Percentiles rank a stretch among this genome's conserved stretches.
Evolutionary conservation across 169 alveolate genomes (phyloP).

Genomic region (Cryptosporidium meleagridis): DNA sequence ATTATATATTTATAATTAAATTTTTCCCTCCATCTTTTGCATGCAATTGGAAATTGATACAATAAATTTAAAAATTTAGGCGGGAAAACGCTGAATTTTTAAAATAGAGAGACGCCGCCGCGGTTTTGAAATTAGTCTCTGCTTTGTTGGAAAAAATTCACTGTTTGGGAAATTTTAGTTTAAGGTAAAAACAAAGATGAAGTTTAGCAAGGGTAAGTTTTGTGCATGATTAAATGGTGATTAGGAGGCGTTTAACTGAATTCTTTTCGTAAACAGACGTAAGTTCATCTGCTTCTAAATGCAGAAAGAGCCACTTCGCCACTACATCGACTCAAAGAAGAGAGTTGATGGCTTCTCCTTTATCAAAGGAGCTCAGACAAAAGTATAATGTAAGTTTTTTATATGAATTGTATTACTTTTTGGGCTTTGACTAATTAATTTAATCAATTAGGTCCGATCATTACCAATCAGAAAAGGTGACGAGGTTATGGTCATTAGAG

Average conservation of each 20-base stretch:
- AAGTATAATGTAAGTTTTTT: conserved; percentile 91
- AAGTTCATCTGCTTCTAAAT: conserved; percentile 92
- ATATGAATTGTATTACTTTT: neutral
- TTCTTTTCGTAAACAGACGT: conserved; percentile 76
- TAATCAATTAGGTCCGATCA: conserved; percentile 86
- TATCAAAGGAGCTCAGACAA: conserved; percentile 95
- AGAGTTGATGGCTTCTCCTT: conserved; percentile 96
- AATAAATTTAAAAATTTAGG: neutral
- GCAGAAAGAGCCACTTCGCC: conserved; percentile 97
- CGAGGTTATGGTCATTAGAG: conserved; percentile 97
- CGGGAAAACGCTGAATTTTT: neutral
- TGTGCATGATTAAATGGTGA: neutral
- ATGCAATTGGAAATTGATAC: neutral
- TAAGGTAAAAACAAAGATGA: conserved; percentile 42
- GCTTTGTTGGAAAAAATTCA: neutral
- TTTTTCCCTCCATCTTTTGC: neutral
- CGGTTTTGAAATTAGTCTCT: conserved; percentile 16
- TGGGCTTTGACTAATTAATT: conserved; percentile 4
- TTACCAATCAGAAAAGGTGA: conserved; percentile 98
- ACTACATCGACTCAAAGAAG: conserved; percentile 98
- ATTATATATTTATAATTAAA: no score
- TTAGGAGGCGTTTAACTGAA: neutral
- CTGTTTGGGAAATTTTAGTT: neutral
- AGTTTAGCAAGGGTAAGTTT: conserved; percentile 68
- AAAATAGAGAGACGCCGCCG: conserved; percentile 69